Percentiles rank a stretch among this genome's conserved stretches.
These are phyloP conservation scores for Amyloporia xantha DNA, from an alignment of 768 basidiomycete species.

Conservation along the genomic window DNA sequence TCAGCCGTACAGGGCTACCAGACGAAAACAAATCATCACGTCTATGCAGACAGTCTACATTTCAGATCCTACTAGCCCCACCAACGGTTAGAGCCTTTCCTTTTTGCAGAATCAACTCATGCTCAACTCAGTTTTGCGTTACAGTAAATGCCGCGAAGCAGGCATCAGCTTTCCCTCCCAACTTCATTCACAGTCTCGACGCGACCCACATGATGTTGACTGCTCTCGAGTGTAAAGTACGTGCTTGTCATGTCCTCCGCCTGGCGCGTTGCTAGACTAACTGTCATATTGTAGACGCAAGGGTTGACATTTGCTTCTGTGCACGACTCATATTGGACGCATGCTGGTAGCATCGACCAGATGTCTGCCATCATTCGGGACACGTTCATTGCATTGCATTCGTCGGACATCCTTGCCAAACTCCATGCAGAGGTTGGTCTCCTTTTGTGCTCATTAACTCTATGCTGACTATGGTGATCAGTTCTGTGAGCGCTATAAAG, in stretches of 20 bases:
- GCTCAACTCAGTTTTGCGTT: not conserved
- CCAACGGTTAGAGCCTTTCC: slow-evolving; percentile 20
- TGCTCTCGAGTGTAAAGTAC: slow-evolving; percentile 79
- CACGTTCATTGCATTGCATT: slow-evolving; percentile 89
- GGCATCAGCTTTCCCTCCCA: slow-evolving; percentile 96
- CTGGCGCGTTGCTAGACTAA: too few relatives aligned
- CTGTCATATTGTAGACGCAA: slow-evolving; percentile 60
- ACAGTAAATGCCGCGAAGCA: slow-evolving; percentile 78
- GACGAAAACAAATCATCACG: slow-evolving; percentile 80
- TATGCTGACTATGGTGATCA: slow-evolving; percentile 20
- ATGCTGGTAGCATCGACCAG: slow-evolving; percentile 76
- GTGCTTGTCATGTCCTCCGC: slow-evolving; percentile 23
- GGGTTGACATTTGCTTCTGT: slow-evolving; percentile 88
- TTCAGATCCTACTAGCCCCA: slow-evolving; percentile 71
- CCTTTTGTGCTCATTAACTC: not conserved
- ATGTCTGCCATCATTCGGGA: slow-evolving; percentile 90
- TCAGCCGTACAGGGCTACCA: slow-evolving; percentile 86
- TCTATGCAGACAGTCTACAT: slow-evolving; percentile 84
- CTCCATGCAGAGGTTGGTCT: slow-evolving; percentile 65
- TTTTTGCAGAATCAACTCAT: not conserved
- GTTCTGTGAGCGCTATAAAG: slow-evolving; percentile 75
- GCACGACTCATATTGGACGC: slow-evolving; percentile 99
- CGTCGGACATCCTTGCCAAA: slow-evolving; percentile 71
- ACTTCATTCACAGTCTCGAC: slow-evolving; percentile 96
- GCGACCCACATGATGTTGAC: slow-evolving; percentile 99